Percentiles rank a stretch among this genome's conserved stretches.
Conservation (phyloP, 257 asterid genomes). For the Penstemon davidsonii region DNA sequence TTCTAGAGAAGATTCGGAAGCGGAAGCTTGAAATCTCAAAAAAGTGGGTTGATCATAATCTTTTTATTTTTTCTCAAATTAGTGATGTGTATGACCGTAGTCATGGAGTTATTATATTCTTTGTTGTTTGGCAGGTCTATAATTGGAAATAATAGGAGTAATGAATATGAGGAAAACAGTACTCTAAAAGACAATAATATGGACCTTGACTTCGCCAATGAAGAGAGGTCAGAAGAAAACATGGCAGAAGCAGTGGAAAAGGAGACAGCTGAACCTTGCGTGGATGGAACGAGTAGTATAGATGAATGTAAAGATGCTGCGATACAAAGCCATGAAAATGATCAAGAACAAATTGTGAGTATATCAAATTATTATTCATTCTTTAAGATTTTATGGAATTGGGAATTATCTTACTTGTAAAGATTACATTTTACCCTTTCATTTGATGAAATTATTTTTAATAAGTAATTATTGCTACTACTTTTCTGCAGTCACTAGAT, state of each 20-base stretch:
- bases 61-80: background rate
- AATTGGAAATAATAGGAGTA: constrained; percentile 26
- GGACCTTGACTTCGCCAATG: constrained; percentile 34
- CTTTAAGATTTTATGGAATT: constrained; percentile 2
- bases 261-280: constrained; percentile 21
- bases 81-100: constrained; percentile 8
- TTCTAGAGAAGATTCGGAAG: constrained; percentile 84
- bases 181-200: constrained; percentile 32
- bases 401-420: constrained; percentile 9
- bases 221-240: constrained; percentile 33
- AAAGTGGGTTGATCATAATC: constrained; percentile 44
- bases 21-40: constrained; percentile 76
- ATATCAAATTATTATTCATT: constrained; percentile 8
- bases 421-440: background rate
- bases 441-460: constrained; percentile 22
- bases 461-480: constrained; percentile 18
- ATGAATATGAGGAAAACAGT: constrained; percentile 30
- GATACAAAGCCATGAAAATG: constrained; percentile 29
- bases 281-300: constrained; percentile 28
- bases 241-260: constrained; percentile 30
- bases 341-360: constrained; percentile 41
- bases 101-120: background rate
- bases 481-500: constrained; percentile 43
- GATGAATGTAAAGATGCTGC: constrained; percentile 31
- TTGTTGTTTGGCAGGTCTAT: constrained; percentile 40